Evolutionary conservation across 2,329 filamentous ascomycete genomes (phyloP).

Genomic region (Sodiomyces alkalinus): DNA sequence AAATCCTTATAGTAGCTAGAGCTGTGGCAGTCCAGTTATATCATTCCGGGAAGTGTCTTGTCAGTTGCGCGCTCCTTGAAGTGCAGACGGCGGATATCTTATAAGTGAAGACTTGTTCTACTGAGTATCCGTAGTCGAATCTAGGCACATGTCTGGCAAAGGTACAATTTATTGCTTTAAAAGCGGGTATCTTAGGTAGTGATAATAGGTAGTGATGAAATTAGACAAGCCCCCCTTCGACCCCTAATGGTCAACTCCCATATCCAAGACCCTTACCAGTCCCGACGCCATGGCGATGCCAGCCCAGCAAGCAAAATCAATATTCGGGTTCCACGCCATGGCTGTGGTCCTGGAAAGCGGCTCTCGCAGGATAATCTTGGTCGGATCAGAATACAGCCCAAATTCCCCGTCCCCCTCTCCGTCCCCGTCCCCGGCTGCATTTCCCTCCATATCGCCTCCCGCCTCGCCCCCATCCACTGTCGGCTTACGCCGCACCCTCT

Average conservation of each 20-base stretch:
- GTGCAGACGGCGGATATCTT: too few species aligned
- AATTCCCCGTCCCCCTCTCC: constrained; percentile 9
- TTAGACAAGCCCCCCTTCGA: too few species aligned
- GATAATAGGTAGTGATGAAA: too few species aligned
- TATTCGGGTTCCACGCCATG: constrained; percentile 54
- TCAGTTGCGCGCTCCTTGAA: too few species aligned
- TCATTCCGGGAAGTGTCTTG: too few species aligned
- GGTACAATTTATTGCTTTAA: too few species aligned
- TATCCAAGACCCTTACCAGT: constrained; percentile 49
- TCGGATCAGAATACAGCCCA: constrained; percentile 17
- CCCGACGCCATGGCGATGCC: constrained; percentile 53
- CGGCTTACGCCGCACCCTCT: constrained; percentile 12
- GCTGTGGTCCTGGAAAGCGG: constrained; percentile 46
- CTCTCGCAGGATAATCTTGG: constrained; percentile 40
- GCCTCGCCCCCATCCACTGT: constrained; percentile 18
- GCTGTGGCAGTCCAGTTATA: too few species aligned
- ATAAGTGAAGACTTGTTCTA: too few species aligned
- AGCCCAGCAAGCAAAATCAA: constrained; percentile 50
- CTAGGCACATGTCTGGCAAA: too few species aligned
- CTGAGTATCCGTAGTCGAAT: too few species aligned
- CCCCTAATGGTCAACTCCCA: constrained; percentile 34
- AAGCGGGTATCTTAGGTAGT: constrained; percentile 2
- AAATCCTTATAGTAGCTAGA: too few species aligned
- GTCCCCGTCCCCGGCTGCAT: constrained; percentile 5
- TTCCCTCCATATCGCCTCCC: constrained; percentile 6